These are phyloP conservation scores for Colletotrichum brevisporum DNA, from an alignment of 2,329 filamentous ascomycete genomes.

Conservation along the genomic window DNA sequence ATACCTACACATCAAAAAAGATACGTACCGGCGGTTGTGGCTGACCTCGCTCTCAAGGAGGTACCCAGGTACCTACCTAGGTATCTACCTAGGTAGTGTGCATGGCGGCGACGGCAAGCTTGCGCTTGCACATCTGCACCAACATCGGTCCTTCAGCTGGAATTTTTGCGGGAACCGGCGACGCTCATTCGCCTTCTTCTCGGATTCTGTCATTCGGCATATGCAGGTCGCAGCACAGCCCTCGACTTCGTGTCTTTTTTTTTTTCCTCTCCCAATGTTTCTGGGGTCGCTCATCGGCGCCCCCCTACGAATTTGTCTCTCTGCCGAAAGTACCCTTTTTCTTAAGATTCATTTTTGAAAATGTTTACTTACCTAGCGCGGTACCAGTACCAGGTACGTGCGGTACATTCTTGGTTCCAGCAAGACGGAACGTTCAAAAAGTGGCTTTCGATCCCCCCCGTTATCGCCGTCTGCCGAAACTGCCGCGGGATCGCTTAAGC, in stretches of 20 bases:
- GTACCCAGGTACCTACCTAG: background rate
- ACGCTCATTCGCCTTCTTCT: conserved; percentile 47
- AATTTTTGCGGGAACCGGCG: conserved; percentile 42
- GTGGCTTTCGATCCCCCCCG: background rate
- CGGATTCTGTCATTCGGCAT: conserved; percentile 50
- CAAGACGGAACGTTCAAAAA: conserved; percentile 11
- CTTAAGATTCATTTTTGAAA: conserved; percentile 2
- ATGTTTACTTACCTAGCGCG: no score
- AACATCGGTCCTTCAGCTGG: conserved; percentile 13
- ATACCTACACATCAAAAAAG: conserved; percentile 4
- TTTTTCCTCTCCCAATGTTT: background rate
- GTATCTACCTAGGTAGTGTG: background rate
- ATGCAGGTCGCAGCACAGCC: conserved; percentile 55
- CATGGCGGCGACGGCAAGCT: conserved; percentile 15
- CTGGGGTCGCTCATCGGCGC: background rate
- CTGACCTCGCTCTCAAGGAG: background rate
- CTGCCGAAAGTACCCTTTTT: conserved; percentile 4
- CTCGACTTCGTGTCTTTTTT: conserved; percentile 37
- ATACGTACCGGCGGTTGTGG: conserved; percentile 10
- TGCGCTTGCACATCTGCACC: conserved; percentile 21
- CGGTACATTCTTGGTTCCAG: conserved; percentile 19
- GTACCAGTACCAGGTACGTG: background rate
- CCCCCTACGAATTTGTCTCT: no score
- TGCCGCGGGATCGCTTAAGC: conserved; percentile 10
- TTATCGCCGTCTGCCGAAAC: conserved; percentile 20